Base-by-base conservation (phyloP, 805 yeast species). In the Wickerhamiella alocasiicola region DNA sequence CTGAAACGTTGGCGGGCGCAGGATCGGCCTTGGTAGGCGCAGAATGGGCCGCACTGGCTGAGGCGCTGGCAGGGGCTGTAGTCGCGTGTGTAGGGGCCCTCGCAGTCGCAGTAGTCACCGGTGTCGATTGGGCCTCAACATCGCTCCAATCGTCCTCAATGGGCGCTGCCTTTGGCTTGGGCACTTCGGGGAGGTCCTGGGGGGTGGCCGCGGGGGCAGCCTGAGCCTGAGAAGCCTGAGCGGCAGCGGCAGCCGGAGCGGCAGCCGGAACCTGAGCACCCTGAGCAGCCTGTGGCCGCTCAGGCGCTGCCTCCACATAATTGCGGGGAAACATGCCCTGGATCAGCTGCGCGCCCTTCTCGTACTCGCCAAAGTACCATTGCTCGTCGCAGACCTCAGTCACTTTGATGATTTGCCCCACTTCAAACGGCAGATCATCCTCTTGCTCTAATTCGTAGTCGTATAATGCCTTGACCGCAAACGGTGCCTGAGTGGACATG, bases 301-400 rank as follows among this genome's bases (percentile, higher is more conserved):
- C 26, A 25, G 30, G 28, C 21, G 36, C 37, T 19, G 31, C 34
- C 42, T 34, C 38, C 5, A 34, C 41, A 12, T 42, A 36, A 47
- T 74, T 76, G 55, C 71, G 74, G 3, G 98, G 98, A 52, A 91
- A 91, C 64, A 87, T 77, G 6, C 98, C 98, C 16, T 71, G 60
- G 33, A 62, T 28, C 21, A 16, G n/a, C 18, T 31, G 15, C 9
- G 60, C 19, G 49, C 31, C 7, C 47, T 53, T 4, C 3, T 52
- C 53, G 51, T 71, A 80, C 4, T 67, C 62, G 3, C 98, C 98
- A 29, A 71, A 65, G 55, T 73, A 80, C 97, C 97, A 91, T 47
- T 87, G 95, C 5, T 77, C 94, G 57, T 88, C 96, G 50, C 84
- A 95, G 40, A 82, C 67, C 28, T 72, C 74, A 4, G 78, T 74